Evolutionary conservation across 78 protist genomes (phyloP).

Genomic region (Polysphondylium violaceum): DNA sequence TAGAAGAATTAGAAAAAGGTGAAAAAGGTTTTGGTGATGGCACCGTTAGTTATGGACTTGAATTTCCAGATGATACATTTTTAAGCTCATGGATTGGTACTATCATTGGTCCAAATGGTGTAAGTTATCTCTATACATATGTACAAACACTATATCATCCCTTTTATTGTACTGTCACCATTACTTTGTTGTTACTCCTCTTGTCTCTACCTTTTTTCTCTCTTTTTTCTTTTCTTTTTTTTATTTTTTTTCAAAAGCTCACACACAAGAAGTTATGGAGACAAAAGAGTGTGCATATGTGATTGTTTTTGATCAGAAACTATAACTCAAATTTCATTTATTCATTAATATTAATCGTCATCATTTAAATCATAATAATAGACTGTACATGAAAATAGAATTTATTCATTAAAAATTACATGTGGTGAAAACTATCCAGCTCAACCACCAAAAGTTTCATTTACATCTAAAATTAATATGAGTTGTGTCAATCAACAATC

Average conservation of each 20-base stretch:
- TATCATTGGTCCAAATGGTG: slow-evolving; percentile 93
- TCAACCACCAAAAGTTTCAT: slow-evolving; percentile 88
- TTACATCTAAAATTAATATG: slow-evolving; percentile 85
- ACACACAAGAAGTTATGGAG: too few relatives aligned
- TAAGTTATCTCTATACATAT: slow-evolving; percentile 16
- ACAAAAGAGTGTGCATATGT: too few relatives aligned
- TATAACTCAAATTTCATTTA: not conserved
- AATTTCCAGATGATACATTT: slow-evolving; percentile 77
- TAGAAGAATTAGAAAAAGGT: slow-evolving; percentile 96
- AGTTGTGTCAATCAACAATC: slow-evolving; percentile 75
- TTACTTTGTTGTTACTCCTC: not conserved
- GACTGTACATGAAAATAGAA: slow-evolving; percentile 86
- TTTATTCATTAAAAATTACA: slow-evolving; percentile 81
- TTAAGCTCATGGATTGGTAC: slow-evolving; percentile 92
- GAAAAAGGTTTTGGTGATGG: slow-evolving; percentile 95
- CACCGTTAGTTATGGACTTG: slow-evolving; percentile 91
- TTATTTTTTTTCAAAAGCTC: not conserved
- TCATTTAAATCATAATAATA: not conserved
- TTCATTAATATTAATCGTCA: not conserved
- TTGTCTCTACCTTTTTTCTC: not conserved
- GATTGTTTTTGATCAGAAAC: too few relatives aligned
- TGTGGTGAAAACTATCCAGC: slow-evolving; percentile 95
- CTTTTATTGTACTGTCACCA: not conserved
- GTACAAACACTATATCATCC: not conserved
- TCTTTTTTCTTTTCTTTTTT: not conserved